phyloP scores from a whole-genome alignment of 306 rosid genomes.

The Sphenostylis stenocarpa region DNA sequence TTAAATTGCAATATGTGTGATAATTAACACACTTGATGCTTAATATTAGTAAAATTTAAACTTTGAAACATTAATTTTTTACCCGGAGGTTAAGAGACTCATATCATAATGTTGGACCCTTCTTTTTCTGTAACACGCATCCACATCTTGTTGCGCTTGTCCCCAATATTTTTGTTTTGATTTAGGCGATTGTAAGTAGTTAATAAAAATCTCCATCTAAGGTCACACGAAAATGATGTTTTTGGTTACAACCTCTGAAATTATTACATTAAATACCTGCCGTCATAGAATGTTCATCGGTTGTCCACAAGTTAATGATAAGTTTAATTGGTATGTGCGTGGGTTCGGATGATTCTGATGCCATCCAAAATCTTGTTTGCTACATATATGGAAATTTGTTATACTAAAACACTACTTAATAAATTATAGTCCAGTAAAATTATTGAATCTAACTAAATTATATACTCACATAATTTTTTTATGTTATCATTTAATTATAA shows the following conservation, averaged over 20 bases:
- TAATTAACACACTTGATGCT: no score
- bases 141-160: neutral
- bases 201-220: neutral
- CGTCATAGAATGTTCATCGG: neutral
- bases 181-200: neutral
- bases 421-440: neutral
- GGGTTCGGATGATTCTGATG: neutral
- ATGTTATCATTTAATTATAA: no score
- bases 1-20: no score
- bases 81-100: neutral
- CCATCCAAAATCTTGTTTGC: neutral
- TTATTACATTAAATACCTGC: neutral
- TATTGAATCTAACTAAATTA: no score
- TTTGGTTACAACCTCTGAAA: conserved; percentile 1
- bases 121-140: neutral
- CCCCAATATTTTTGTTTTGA: neutral
- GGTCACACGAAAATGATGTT: neutral
- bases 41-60: no score
- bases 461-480: no score
- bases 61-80: neutral
- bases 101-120: conserved; percentile 23
- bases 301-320: neutral
- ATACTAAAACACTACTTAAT: neutral
- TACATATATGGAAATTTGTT: neutral
- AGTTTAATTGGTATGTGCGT: neutral